Percentiles rank a stretch among this genome's conserved stretches.
Evolutionary conservation across 176 grass and related monocot species (phyloP).

Genomic region (Oryza coarctata): DNA sequence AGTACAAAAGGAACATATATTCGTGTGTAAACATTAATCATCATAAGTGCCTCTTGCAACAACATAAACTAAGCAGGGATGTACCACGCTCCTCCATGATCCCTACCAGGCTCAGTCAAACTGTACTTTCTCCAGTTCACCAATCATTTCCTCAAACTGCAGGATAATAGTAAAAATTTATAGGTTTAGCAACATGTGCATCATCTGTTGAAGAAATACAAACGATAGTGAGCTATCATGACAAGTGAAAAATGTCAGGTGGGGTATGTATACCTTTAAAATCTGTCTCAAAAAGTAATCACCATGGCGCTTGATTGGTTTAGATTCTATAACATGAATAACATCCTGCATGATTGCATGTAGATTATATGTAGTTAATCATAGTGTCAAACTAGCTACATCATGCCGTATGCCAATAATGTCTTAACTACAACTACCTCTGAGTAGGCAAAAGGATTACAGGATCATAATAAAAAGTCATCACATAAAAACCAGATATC

Average conservation of each 20-base stretch:
- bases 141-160: slow-evolving; percentile 95
- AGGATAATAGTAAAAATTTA: background rate
- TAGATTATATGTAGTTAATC: slow-evolving; percentile 7
- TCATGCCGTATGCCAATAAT: background rate
- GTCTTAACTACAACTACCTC: background rate
- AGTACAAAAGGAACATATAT: slow-evolving; percentile 15
- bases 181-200: background rate
- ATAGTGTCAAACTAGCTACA: background rate
- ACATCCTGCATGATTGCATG: slow-evolving; percentile 56
- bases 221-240: background rate
- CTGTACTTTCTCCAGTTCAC: slow-evolving; percentile 80
- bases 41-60: slow-evolving; percentile 10
- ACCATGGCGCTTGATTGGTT: slow-evolving; percentile 64
- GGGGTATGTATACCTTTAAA: slow-evolving; percentile 62
- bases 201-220: background rate
- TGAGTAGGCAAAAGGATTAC: too few species aligned
- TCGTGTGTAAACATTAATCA: slow-evolving; percentile 10
- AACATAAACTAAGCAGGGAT: slow-evolving; percentile 14
- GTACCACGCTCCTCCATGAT: slow-evolving; percentile 14
- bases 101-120: slow-evolving; percentile 55
- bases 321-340: slow-evolving; percentile 85
- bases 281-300: slow-evolving; percentile 97
- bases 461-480: background rate
- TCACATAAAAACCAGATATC: background rate
- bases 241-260: background rate